Percentiles rank a stretch among this genome's conserved stretches.
phyloP scores from a whole-genome alignment of 2,329 filamentous ascomycete species.

The Pseudogymnoascus destructans region DNA sequence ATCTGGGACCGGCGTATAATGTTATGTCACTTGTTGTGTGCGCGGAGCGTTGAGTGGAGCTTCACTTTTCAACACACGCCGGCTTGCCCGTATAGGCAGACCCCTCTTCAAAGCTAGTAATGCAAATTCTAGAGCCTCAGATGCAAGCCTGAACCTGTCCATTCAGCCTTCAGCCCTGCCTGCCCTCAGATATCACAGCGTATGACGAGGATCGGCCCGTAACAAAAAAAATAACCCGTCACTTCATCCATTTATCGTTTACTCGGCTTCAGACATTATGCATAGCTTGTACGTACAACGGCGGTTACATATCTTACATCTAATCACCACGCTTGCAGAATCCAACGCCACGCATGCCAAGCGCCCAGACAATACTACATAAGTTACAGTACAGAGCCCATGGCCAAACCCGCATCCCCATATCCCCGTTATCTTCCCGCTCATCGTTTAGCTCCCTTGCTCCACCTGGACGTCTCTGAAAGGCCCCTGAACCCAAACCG shows the following conservation, averaged over 20 bases:
- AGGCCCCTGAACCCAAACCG: not conserved
- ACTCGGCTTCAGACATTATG: constrained; percentile 1
- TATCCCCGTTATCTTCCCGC: constrained; percentile 4
- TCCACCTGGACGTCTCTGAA: not conserved
- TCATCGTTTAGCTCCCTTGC: constrained; percentile 4
- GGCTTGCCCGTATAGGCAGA: not conserved
- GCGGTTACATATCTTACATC: constrained; percentile 1
- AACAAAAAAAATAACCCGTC: not conserved
- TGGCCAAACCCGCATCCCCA: constrained; percentile 8
- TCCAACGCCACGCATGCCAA: constrained; percentile 1
- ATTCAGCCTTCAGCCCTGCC: not conserved
- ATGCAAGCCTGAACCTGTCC: not conserved
- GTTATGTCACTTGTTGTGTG: not conserved
- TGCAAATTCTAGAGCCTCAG: not conserved
- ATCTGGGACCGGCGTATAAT: constrained; percentile 3
- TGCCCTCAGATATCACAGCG: not conserved
- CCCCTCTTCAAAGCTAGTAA: not conserved
- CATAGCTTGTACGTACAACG: constrained; percentile 4
- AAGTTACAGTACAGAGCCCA: not conserved
- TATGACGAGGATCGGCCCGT: not conserved
- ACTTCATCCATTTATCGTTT: not conserved
- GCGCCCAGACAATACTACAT: not conserved
- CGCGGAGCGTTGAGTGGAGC: not conserved
- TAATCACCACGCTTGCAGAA: not conserved
- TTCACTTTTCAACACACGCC: not conserved